These are phyloP conservation scores for Beta corolliflora DNA, from an alignment of 179 eudicot species.

Conservation along the genomic window DNA sequence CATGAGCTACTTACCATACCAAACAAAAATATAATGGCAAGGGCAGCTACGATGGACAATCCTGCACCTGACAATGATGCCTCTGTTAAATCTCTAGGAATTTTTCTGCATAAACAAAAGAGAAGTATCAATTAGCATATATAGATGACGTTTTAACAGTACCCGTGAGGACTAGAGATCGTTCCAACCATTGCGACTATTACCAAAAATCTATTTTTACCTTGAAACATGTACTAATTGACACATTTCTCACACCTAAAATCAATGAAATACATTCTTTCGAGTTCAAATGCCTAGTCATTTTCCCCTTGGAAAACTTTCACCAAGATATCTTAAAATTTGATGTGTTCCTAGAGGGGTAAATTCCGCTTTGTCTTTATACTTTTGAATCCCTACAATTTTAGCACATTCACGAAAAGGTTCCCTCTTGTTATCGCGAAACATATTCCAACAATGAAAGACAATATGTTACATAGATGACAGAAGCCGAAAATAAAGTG, in stretches of 20 bases:
- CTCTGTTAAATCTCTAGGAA: constrained; percentile 97
- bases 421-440: not conserved
- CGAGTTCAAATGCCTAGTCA: not conserved
- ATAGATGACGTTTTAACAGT: not conserved
- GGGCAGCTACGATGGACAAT: constrained; percentile 82
- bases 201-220: not conserved
- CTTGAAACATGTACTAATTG: not conserved
- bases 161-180: not conserved
- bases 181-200: not conserved
- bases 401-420: not conserved
- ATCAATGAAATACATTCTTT: not conserved
- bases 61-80: constrained; percentile 99
- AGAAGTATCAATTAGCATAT: constrained; percentile 8
- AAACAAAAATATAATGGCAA: constrained; percentile 84
- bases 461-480: not conserved
- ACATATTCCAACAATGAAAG: not conserved
- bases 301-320: not conserved
- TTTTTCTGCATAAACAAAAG: constrained; percentile 66
- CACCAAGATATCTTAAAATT: not conserved
- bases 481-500: not conserved
- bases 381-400: not conserved
- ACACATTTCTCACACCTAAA: not conserved
- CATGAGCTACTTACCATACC: constrained; percentile 74
- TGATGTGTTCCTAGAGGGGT: not conserved
- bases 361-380: not conserved